Evolutionary conservation across 306 rosid genomes (phyloP).

Genomic region (Senna siamea): DNA sequence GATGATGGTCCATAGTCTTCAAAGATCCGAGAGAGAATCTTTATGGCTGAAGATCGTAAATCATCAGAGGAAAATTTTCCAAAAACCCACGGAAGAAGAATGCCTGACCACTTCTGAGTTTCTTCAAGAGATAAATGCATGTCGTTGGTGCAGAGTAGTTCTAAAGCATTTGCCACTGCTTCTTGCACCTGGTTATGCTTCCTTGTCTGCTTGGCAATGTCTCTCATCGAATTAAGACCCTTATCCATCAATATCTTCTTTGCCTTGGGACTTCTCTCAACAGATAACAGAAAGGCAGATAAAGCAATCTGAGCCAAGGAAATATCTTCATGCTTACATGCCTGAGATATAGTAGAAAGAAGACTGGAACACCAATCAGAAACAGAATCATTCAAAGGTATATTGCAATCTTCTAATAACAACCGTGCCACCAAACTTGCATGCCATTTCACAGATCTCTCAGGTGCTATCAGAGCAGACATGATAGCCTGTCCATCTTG

Average conservation of each 20-base stretch:
- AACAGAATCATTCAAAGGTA: conserved; percentile 77
- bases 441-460: conserved; percentile 98
- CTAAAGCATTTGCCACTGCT: conserved; percentile 77
- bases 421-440: conserved; percentile 81
- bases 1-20: conserved; percentile 77
- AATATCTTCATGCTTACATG: conserved; percentile 79
- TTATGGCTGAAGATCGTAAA: conserved; percentile 68
- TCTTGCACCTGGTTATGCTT: conserved; percentile 82
- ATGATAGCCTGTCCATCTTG: conserved; percentile 85
- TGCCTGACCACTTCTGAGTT: conserved; percentile 91
- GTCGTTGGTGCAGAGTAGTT: conserved; percentile 69
- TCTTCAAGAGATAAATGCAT: conserved; percentile 81
- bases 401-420: conserved; percentile 73
- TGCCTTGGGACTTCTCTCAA: conserved; percentile 75
- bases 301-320: conserved; percentile 80
- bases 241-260: conserved; percentile 78
- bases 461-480: conserved; percentile 92
- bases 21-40: conserved; percentile 75
- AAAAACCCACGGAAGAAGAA: conserved; percentile 84
- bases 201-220: conserved; percentile 64
- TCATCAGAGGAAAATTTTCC: conserved; percentile 72
- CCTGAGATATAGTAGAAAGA: conserved; percentile 85
- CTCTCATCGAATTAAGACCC: conserved; percentile 88
- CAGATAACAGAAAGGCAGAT: conserved; percentile 83
- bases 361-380: conserved; percentile 91